phyloP scores from a whole-genome alignment of 108 stramenopile genomes.

The Cyclostephanos invisitatus region DNA sequence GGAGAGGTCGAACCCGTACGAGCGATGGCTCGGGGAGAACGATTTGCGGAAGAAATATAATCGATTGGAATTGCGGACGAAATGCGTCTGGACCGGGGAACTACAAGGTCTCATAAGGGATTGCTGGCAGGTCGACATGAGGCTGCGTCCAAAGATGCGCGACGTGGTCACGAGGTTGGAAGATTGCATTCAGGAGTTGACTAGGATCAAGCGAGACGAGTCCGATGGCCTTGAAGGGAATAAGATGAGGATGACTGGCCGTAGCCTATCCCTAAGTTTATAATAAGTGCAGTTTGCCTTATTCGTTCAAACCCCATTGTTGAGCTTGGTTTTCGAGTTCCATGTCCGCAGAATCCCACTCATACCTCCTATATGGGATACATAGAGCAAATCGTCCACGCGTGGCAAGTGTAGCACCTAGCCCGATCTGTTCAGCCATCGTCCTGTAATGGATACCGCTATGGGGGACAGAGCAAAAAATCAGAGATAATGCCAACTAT shows the following conservation, averaged over 20 bases:
- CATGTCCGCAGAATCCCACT: too few species aligned
- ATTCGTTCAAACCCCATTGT: too few species aligned
- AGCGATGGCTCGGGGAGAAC: neutral
- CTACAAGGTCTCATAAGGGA: constrained; percentile 17
- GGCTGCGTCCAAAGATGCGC: constrained; percentile 21
- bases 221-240: neutral
- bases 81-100: constrained; percentile 22
- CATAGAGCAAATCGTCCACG: too few species aligned
- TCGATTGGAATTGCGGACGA: neutral
- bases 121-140: constrained; percentile 29
- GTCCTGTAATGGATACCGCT: too few species aligned
- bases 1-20: neutral
- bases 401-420: too few species aligned
- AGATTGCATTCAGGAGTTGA: constrained; percentile 16
- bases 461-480: too few species aligned
- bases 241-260: constrained; percentile 13
- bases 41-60: neutral
- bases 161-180: constrained; percentile 22
- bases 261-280: neutral
- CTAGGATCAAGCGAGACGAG: neutral
- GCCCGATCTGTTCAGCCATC: too few species aligned
- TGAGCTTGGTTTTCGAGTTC: too few species aligned
- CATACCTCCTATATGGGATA: too few species aligned
- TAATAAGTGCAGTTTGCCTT: neutral
- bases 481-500: too few species aligned